phyloP scores from a whole-genome alignment of 768 basidiomycete genomes.

The Tylopilus vinaceipallidus region DNA sequence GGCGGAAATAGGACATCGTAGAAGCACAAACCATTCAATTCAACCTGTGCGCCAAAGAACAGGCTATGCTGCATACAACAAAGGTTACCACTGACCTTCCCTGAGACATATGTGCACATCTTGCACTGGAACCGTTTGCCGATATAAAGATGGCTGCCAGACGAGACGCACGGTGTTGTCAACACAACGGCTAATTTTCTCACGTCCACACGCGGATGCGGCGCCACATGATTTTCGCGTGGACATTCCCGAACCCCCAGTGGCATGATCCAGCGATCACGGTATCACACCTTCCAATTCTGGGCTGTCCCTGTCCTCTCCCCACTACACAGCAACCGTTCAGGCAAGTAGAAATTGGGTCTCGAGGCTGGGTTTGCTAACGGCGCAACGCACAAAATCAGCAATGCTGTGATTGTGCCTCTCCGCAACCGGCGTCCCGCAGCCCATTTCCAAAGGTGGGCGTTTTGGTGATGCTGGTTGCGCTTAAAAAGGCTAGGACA shows the following conservation, averaged over 20 bases:
- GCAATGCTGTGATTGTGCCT: conserved; percentile 18
- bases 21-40: conserved; percentile 3
- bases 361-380: conserved; percentile 3
- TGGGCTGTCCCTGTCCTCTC: conserved; percentile 8
- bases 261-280: conserved; percentile 9
- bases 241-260: conserved; percentile 12
- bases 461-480: background rate
- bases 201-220: conserved; percentile 1
- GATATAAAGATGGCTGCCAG: background rate
- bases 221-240: conserved; percentile 14
- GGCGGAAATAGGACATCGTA: conserved; percentile 9
- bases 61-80: background rate
- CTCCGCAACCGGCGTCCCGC: conserved; percentile 7
- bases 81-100: background rate
- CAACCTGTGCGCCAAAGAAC: background rate
- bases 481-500: conserved; percentile 15
- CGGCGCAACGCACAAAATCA: background rate
- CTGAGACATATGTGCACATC: background rate
- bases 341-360: background rate
- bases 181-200: background rate
- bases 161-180: background rate
- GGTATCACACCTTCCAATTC: conserved; percentile 18
- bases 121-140: background rate
- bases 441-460: conserved; percentile 11
- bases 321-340: conserved; percentile 6